These are phyloP conservation scores for Botryosphaeria dothidea DNA, from an alignment of 2,329 filamentous ascomycete genomes.

Conservation along the genomic window DNA sequence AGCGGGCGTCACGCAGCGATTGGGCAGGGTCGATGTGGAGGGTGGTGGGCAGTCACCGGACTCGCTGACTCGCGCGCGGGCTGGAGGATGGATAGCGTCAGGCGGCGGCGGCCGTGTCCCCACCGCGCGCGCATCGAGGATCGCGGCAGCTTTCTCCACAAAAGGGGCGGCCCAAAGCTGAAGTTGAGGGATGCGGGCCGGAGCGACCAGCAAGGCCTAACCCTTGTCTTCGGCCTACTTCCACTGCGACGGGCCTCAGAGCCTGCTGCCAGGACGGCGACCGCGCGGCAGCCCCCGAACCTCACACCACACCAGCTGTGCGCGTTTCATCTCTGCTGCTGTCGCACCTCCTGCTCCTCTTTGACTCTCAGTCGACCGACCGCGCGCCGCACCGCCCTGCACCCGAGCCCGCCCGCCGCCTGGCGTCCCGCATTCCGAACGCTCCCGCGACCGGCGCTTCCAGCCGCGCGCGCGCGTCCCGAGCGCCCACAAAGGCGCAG, in stretches of 20 bases:
- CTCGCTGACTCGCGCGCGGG: background rate
- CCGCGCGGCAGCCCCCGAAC: background rate
- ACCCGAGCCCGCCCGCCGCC: background rate
- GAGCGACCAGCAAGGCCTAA: background rate
- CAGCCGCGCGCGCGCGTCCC: background rate
- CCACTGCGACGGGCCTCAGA: conserved; percentile 5
- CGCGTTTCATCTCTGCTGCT: background rate
- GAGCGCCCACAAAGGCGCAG: background rate
- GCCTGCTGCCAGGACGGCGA: background rate
- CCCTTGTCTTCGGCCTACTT: background rate
- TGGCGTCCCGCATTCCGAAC: background rate
- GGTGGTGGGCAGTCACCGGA: background rate
- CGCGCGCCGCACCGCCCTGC: background rate
- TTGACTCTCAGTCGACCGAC: background rate
- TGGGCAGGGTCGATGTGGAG: background rate
- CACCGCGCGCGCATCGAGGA: conserved; percentile 10
- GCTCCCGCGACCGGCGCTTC: background rate
- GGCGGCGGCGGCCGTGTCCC: conserved; percentile 1
- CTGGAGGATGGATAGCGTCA: background rate
- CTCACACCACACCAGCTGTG: conserved; percentile 9
- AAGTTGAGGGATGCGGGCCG: conserved; percentile 10
- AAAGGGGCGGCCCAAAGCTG: conserved; percentile 5
- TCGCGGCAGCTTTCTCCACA: background rate
- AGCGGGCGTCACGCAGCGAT: background rate
- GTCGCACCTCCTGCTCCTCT: background rate